A percentile compares a stretch with the other conserved stretches of the same genome.
phyloP scores from a whole-genome alignment of 495 filamentous ascomycete genomes.

The Paragyromitra xinjiangensis region DNA sequence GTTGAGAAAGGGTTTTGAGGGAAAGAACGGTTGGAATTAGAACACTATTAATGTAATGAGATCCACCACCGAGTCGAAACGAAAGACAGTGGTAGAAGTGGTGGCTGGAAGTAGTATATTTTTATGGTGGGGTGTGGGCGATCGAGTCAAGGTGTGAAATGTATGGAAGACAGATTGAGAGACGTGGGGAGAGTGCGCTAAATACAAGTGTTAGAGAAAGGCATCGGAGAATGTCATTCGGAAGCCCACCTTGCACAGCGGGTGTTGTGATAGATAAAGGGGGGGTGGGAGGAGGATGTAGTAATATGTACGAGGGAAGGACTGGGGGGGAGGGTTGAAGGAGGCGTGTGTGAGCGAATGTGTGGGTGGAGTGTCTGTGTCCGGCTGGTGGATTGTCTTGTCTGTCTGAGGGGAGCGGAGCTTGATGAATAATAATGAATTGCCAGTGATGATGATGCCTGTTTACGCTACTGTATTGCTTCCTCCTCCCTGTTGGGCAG shows the following conservation, averaged over 20 bases:
- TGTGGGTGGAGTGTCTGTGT: conserved; percentile 27
- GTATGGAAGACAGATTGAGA: conserved; percentile 55
- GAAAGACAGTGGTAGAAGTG: conserved; percentile 40
- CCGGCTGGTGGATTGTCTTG: conserved; percentile 35
- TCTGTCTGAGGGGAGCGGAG: conserved; percentile 33
- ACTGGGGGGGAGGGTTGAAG: conserved; percentile 33
- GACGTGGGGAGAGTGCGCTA: conserved; percentile 52
- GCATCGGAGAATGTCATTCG: conserved; percentile 54
- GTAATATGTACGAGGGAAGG: conserved; percentile 41
- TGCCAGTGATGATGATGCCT: conserved; percentile 39
- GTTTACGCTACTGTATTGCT: conserved; percentile 27
- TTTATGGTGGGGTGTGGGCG: neutral
- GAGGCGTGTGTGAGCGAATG: conserved; percentile 33
- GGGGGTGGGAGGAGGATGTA: conserved; percentile 32
- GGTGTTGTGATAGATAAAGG: conserved; percentile 55
- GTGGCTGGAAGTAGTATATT: conserved; percentile 3
- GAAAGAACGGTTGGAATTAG: conserved; percentile 44
- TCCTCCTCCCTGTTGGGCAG: conserved; percentile 45
- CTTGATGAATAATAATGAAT: conserved; percentile 51
- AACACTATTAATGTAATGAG: conserved; percentile 41
- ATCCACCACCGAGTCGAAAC: conserved; percentile 41
- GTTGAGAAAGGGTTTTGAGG: conserved; percentile 27
- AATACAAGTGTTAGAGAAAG: conserved; percentile 54
- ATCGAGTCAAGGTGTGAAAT: conserved; percentile 46
- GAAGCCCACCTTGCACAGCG: conserved; percentile 52